Percentiles rank a stretch among this genome's conserved stretches.
Evolutionary conservation across 2,329 filamentous ascomycete species (phyloP).

Genomic region (Huntiella moniliformis): DNA sequence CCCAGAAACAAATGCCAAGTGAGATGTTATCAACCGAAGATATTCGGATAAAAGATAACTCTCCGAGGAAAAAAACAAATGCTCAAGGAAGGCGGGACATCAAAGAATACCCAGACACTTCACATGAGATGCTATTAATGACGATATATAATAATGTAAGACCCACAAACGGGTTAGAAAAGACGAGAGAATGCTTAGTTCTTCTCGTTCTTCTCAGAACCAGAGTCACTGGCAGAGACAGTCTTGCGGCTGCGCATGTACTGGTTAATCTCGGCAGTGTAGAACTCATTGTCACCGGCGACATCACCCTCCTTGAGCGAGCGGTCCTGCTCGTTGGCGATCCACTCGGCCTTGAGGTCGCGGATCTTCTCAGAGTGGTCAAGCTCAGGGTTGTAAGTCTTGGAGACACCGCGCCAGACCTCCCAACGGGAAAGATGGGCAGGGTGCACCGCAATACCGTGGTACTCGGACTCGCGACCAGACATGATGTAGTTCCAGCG

Average conservation of each 20-base stretch:
- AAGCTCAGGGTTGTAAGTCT: slow-evolving; percentile 62
- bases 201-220: slow-evolving; percentile 6
- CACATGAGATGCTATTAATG: too few species aligned
- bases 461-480: slow-evolving; percentile 65
- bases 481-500: slow-evolving; percentile 74
- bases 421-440: slow-evolving; percentile 81
- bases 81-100: too few species aligned
- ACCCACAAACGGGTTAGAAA: too few species aligned
- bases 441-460: slow-evolving; percentile 81
- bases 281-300: slow-evolving; percentile 15
- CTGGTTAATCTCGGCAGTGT: slow-evolving; percentile 7
- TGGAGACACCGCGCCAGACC: slow-evolving; percentile 56
- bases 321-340: slow-evolving; percentile 28
- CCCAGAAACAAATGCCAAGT: too few species aligned
- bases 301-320: slow-evolving; percentile 30
- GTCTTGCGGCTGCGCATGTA: slow-evolving; percentile 9
- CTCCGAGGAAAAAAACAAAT: too few species aligned
- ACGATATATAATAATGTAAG: too few species aligned
- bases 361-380: slow-evolving; percentile 73
- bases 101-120: too few species aligned
- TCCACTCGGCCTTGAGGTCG: slow-evolving; percentile 55
- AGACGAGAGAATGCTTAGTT: background rate
- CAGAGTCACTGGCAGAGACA: slow-evolving; percentile 4
- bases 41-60: too few species aligned
- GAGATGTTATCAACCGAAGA: too few species aligned